Conservation (phyloP, 1,139 yeast genomes). For the Petasospora rhodanensis region DNA sequence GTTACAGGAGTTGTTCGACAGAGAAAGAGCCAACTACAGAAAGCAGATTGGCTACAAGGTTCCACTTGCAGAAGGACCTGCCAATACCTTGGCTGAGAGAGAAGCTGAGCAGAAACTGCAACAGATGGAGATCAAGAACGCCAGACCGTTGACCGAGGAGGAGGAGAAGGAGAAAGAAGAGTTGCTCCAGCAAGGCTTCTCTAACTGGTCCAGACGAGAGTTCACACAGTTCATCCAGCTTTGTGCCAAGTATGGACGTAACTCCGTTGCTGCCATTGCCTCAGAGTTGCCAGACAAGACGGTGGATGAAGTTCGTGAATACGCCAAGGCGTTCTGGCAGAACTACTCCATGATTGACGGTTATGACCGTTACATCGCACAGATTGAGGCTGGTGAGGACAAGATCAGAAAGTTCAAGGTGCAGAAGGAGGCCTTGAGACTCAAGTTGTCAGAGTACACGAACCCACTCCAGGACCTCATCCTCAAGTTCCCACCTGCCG, state of each 20-base stretch:
- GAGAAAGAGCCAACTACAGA: conserved; percentile 57
- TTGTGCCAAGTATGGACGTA: conserved; percentile 65
- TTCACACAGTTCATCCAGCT: conserved; percentile 61
- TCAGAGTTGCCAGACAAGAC: conserved; percentile 56
- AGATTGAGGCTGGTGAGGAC: conserved; percentile 76
- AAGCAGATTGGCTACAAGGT: conserved; percentile 48
- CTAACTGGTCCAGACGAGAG: conserved; percentile 69
- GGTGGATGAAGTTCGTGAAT: conserved; percentile 61
- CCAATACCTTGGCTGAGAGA: conserved; percentile 35
- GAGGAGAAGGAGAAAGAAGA: conserved; percentile 56
- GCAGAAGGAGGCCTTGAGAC: conserved; percentile 63
- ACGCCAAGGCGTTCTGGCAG: conserved; percentile 65
- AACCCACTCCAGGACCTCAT: conserved; percentile 63
- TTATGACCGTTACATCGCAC: conserved; percentile 59
- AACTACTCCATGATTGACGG: conserved; percentile 66
- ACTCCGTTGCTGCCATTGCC: conserved; percentile 55
- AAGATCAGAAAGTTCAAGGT: conserved; percentile 51
- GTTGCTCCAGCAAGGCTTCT: conserved; percentile 52
- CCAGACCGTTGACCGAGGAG: conserved; percentile 64
- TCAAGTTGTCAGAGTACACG: conserved; percentile 55
- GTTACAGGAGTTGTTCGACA: conserved; percentile 56
- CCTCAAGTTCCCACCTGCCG: conserved; percentile 59
- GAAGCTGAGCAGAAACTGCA: conserved; percentile 52
- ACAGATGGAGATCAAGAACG: conserved; percentile 57
- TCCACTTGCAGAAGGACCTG: conserved; percentile 38